Conservation (phyloP, 2,329 filamentous ascomycete genomes). For the Penicillium sp. region DNA sequence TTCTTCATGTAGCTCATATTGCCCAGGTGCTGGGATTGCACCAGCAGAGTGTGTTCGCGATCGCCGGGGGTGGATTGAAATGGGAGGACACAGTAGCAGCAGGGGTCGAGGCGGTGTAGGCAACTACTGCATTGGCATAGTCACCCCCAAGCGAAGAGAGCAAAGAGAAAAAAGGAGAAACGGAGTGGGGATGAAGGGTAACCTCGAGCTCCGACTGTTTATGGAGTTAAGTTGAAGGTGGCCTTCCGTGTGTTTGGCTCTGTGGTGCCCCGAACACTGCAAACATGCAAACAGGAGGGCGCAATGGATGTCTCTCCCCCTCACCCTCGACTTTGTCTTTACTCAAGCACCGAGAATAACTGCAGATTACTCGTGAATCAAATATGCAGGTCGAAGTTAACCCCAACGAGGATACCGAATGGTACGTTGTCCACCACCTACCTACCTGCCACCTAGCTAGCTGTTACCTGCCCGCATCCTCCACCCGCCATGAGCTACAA, state of each 20-base stretch:
- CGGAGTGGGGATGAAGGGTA: conserved; percentile 15
- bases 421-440: conserved; percentile 50
- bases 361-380: conserved; percentile 3
- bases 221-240: conserved; percentile 34
- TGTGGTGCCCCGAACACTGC: conserved; percentile 30
- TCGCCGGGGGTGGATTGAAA: conserved; percentile 17
- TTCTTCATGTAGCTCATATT: conserved; percentile 96
- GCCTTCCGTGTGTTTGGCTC: conserved; percentile 37
- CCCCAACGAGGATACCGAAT: conserved; percentile 97
- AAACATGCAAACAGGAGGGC: conserved; percentile 29
- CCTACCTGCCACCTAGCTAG: conserved; percentile 2
- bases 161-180: background rate
- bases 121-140: conserved; percentile 24
- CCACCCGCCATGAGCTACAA: conserved; percentile 13
- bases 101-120: conserved; percentile 22
- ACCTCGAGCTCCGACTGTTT: conserved; percentile 25
- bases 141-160: conserved; percentile 10
- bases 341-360: background rate
- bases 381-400: conserved; percentile 75
- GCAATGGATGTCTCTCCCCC: conserved; percentile 4
- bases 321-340: conserved; percentile 3
- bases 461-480: conserved; percentile 9
- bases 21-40: conserved; percentile 31
- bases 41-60: conserved; percentile 26
- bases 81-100: conserved; percentile 22